Base-by-base conservation (phyloP, 768 basidiomycete species). In the Mycena leptocephala region DNA sequence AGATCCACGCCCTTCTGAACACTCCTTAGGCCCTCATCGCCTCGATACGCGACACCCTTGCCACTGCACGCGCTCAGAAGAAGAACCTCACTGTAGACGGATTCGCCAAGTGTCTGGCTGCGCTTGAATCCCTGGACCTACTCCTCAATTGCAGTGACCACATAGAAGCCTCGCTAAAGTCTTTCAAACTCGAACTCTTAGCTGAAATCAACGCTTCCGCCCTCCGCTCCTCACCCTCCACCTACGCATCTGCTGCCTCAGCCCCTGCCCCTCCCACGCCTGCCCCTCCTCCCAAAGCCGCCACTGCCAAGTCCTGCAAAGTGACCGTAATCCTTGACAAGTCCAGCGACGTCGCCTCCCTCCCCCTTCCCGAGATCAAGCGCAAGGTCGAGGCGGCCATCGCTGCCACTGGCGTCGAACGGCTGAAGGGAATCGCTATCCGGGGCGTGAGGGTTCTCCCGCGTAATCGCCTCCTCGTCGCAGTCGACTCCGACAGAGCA, bases 381-480 rank as follows among this genome's bases (percentile, higher is more conserved):
- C 18, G 1, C 13, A 63, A 13, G 24, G 33, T 72, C 48, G 70
- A 48, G 8, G n/a, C 41, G 2, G 70, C 61, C 11, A 7, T 64
- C 35, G 46, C 61, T 2, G 46, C 41, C 26, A 18, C 70, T 0
- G 61, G 61, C 6, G 18, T 32, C 22, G 20, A 35, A n/a, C 43
- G 33, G 32, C 69, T 76, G 33, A 35, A 26, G 8, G 62, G 24
- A 1, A 55, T 51, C 0, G 13, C 10, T 9, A 24, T 75, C 6
- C 28, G 51, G 1, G 74, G 68, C 11, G 62, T 70, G 20, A 75
- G 65, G 30, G 53, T 62, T 13, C 62, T 70, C 33, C 24, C 30
- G 5, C 28, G 61, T 22, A 35, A 24, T 22, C 67, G 69, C 18
- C 33, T 75, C 24, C 39, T 65, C 24, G 35, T 75, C 8, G 61